Evolutionary conservation across 768 basidiomycete species (phyloP), one percentile per base, ranked within the genome.

Genomic region (Termitomyces heimii): DNA sequence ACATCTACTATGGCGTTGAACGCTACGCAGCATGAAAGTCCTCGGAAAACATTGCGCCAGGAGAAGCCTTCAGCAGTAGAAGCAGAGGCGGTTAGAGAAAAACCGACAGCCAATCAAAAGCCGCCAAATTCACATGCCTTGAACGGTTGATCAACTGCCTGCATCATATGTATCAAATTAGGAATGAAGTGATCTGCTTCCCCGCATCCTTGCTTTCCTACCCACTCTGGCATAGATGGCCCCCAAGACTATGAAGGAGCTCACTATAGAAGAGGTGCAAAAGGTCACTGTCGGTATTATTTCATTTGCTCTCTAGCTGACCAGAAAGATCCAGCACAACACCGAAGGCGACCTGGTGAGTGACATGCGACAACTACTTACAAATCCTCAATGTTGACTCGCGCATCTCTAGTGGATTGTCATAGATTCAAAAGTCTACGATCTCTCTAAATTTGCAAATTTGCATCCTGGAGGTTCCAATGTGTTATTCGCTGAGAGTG

Each of bases 401-500:
- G 31, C 20, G 18, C 8, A 8, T 53, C 37, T 42, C 2, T 63
- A 93, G 85, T 94, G 93, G 91, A 78, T 94, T 44, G 74, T 89
- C 35, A 78, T 94, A 51, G 91, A 94, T 68, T 75, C 87, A 8
- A 89, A 86, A 64, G 89, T 94, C 29, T 94, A 88, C 56, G 83
- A 93, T 66, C 69, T 98, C 31, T 83, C 88, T 39, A 84, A 81
- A 59, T 97, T 98, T 64, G 86, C 84, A 24, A 75, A 84, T 59
- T 71, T 97, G 50, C 95, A 98, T 66, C 95, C 93, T 1, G 83
- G 94, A 53, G 94, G 94, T 10, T 68, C 82, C 28, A 86, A 83
- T 34, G 92, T 96, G 5, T 74, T 92, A 29, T 80, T 80, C 61
- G 82, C 85, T 20, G 71, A 81, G 10, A 71, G 77, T 37, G 79